phyloP scores from a whole-genome alignment of 192 early-diverging fungal genomes.

The Phycomyces blakesleeanus region DNA sequence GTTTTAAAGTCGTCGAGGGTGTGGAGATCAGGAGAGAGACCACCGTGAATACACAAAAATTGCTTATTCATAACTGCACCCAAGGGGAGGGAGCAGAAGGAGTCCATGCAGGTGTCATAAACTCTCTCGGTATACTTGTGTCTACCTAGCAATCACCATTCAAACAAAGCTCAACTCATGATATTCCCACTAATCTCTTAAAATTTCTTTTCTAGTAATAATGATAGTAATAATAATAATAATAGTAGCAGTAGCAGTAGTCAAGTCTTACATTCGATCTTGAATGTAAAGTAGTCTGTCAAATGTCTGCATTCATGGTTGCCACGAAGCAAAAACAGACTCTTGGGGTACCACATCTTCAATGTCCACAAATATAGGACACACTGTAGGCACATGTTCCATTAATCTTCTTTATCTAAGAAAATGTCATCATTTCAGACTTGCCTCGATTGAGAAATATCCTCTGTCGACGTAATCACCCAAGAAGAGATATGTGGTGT shows the following conservation, averaged over 20 bases:
- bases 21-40: constrained; percentile 87
- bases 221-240: too few species aligned
- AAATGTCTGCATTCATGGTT: constrained; percentile 97
- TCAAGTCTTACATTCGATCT: constrained; percentile 93
- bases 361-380: constrained; percentile 86
- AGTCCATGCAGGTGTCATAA: constrained; percentile 88
- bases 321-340: constrained; percentile 86
- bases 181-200: background rate
- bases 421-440: background rate
- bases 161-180: background rate
- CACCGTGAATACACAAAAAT: constrained; percentile 95
- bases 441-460: constrained; percentile 94
- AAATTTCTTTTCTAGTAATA: too few species aligned
- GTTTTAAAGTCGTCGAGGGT: constrained; percentile 85
- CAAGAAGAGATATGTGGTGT: constrained; percentile 88
- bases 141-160: constrained; percentile 49
- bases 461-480: constrained; percentile 98
- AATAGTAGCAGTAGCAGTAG: too few species aligned
- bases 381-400: constrained; percentile 50
- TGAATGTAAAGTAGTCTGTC: constrained; percentile 97
- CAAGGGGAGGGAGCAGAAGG: constrained; percentile 90
- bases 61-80: constrained; percentile 94
- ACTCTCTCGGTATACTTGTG: constrained; percentile 93
- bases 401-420: background rate
- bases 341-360: constrained; percentile 88